Base-by-base conservation (phyloP, 305 asterid genomes). In the Rubia tinctorum region DNA sequence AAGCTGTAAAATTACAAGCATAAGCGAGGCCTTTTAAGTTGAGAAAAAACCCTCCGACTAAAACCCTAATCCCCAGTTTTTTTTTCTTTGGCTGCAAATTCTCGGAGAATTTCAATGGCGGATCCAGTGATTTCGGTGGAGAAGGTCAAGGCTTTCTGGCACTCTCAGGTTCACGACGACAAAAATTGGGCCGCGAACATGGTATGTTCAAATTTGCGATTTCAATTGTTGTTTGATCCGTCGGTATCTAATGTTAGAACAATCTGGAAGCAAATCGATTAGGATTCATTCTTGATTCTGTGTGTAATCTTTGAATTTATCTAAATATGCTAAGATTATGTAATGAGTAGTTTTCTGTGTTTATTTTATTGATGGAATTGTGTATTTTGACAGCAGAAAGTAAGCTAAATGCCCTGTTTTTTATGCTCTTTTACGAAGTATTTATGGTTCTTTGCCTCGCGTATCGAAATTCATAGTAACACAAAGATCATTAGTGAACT, bases 151-250 rank as follows among this genome's bases (percentile, higher is more conserved):
- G 84, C 86, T n/a, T 89, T 88, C 77, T 88, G 85, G 91, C 90
- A 87, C 78, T 87, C 97, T 25, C 96, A 93, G 83, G 76, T 93
- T 77, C 93, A 91, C 75, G 88, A 93, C 53, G 96, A 90, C 47
- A 95, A 87, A 8, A 89, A 86, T 66, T 85, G 97, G 96, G 92
- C 88, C 68, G 84, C 75, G 75, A 93, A 93, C 86, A 72, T 69
- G 96, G 98, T 93, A 90, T 17, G 23, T 67, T 71, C 56, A 3
- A 14, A 14, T 49, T 15, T 49, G 56, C n/a, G 23, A 53, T 55
- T 55, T n/a, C 25, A 7, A 53, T 53, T 53, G 59, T 7, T 18
- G 61, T 55, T 55, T n/a, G 61, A 55, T 55, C 61, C 61, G 9
- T n/a, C 2, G 25, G 61, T 1, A 18, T 15, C 58, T 51, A 6